phyloP scores from a whole-genome alignment of 2,329 filamentous ascomycete species.

The Davidsoniella neocaledoniae region DNA sequence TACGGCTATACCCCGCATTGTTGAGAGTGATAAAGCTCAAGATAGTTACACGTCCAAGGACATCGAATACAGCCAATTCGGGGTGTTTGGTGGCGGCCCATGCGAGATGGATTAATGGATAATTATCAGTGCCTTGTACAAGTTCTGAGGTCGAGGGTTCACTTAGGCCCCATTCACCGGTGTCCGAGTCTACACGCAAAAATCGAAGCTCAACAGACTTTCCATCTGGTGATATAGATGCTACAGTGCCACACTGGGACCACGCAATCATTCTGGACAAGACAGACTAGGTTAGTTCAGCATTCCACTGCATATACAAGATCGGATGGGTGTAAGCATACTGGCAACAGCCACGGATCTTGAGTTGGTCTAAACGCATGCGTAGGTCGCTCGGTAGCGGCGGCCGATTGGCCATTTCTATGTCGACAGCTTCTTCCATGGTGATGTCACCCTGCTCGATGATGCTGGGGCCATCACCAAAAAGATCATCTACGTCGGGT shows the following conservation, averaged over 20 bases:
- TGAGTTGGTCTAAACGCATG: constrained; percentile 60
- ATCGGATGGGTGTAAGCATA: constrained; percentile 26
- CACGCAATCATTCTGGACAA: constrained; percentile 56
- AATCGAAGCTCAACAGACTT: constrained; percentile 54
- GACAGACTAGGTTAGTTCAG: constrained; percentile 2
- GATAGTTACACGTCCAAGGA: constrained; percentile 59
- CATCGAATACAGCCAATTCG: constrained; percentile 72
- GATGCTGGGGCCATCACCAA: constrained; percentile 40
- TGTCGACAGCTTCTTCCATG: constrained; percentile 31
- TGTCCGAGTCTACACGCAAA: constrained; percentile 48
- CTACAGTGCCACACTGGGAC: constrained; percentile 77
- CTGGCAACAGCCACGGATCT: constrained; percentile 64
- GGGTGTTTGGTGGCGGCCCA: constrained; percentile 60
- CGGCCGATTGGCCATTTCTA: constrained; percentile 31
- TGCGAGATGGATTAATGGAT: constrained; percentile 59
- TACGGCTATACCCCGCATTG: constrained; percentile 43
- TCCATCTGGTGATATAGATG: constrained; percentile 59
- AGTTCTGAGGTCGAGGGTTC: constrained; percentile 49
- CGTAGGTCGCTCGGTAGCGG: constrained; percentile 47
- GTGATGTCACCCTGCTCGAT: constrained; percentile 7
- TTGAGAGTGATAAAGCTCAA: constrained; percentile 61
- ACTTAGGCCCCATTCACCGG: constrained; percentile 61
- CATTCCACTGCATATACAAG: not conserved
- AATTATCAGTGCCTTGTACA: constrained; percentile 44
- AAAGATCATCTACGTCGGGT: constrained; percentile 55